Percentiles rank a stretch among this genome's conserved stretches.
Conservation (phyloP, 495 filamentous ascomycete species). For the Oleoguttula mirabilis region DNA sequence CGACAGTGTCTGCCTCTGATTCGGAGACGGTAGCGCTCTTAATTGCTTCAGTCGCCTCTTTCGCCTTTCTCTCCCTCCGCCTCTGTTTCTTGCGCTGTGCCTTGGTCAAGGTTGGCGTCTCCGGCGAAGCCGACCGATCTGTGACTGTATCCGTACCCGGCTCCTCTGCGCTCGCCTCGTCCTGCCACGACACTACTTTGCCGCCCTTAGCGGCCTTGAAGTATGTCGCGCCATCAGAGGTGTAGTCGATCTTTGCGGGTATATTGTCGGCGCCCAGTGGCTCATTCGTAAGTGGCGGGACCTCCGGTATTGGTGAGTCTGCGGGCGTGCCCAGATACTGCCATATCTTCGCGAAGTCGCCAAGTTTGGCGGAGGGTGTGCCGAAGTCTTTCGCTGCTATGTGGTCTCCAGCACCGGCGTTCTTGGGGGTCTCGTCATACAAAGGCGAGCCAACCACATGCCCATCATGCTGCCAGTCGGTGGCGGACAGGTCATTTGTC, state of each 20-base stretch:
- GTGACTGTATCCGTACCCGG: constrained; percentile 19
- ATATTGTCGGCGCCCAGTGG: not conserved
- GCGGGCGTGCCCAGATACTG: constrained; percentile 29
- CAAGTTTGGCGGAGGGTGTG: constrained; percentile 20
- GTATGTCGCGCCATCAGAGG: constrained; percentile 23
- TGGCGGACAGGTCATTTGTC: not conserved
- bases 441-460: not conserved
- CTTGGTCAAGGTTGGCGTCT: constrained; percentile 24
- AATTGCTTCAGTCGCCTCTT: constrained; percentile 4
- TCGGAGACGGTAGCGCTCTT: constrained; percentile 17
- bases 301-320: constrained; percentile 17
- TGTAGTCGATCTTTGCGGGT: constrained; percentile 15
- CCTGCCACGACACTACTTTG: constrained; percentile 31
- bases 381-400: constrained; percentile 5
- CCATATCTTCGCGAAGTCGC: constrained; percentile 35
- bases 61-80: constrained; percentile 15
- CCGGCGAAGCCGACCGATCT: constrained; percentile 11
- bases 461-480: not conserved
- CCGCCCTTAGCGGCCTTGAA: constrained; percentile 1
- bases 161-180: constrained; percentile 24
- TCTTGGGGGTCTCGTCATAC: not conserved
- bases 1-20: constrained; percentile 21
- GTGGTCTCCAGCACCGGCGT: too few species aligned
- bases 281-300: constrained; percentile 8
- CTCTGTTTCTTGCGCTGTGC: constrained; percentile 29